Base-by-base conservation (phyloP, 164 flowering plant genomes). In the Aristolochia fimbriata region DNA sequence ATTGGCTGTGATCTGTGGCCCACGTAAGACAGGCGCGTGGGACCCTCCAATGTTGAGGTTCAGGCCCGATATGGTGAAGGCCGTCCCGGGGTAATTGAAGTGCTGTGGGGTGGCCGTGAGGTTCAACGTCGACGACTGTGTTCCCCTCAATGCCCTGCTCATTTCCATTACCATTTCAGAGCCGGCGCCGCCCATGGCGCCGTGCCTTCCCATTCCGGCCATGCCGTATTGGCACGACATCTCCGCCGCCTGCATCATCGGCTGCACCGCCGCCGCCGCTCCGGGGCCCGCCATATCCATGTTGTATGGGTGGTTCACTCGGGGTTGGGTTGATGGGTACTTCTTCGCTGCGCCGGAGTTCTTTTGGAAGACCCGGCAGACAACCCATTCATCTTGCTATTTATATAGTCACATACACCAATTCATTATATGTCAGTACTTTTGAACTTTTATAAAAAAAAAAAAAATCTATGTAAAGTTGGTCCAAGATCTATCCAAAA, bases 341-440 rank as follows among this genome's bases (percentile, higher is more conserved):
- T 87, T 89, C 69, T 85, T 89, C 22, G 64, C 80, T 0, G 65
- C 80, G 0, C 79, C 85, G 0, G 79, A 74, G 31, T 81, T 92
- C 78, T 92, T 92, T 54, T 86, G 91, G 61, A 92, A 92, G 21
- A 92, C 86, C 0, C 98, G 83, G 73, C 98, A 92, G 19, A 92
- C 91, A 62, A 92, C 96, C 98, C 98, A 92, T 75, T 87, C 98
- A 52, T 92, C 98, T 84, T 92, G 96, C 62, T 65, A 63, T 22
- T 23, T 10, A 43, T 15, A 4, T 14, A 11, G 17, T n/a, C 24
- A 51, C 1, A 51, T n/a, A 3, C 51, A 47, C 3, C 51, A 11
- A 3, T 47, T 15, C 12, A 47, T 47, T 47, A 11, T 47, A 47
- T 3, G 7, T 47, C 19, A 47, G 12, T 3, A 4, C 4, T 2